A percentile compares a stretch with the other conserved stretches of the same genome.
Evolutionary conservation across 768 basidiomycete species (phyloP).

Genomic region (Trametes cingulata): DNA sequence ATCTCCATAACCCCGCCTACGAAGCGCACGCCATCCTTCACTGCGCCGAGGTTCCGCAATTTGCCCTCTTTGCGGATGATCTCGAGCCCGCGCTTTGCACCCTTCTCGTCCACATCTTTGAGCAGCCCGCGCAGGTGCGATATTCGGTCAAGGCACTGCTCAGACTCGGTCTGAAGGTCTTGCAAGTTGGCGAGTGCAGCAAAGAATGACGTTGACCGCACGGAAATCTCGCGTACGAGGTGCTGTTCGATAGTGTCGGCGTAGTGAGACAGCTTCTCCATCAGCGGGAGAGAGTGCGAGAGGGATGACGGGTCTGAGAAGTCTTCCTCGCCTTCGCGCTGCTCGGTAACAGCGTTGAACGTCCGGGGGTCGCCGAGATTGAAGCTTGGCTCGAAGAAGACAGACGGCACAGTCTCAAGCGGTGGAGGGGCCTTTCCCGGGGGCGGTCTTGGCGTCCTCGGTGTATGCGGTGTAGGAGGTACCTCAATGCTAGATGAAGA

Average conservation of each 20-base stretch:
- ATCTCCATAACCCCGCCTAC: slow-evolving; percentile 77
- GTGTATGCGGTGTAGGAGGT: slow-evolving; percentile 22
- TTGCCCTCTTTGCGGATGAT: slow-evolving; percentile 67
- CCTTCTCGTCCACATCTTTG: slow-evolving; percentile 70
- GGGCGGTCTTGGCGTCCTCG: slow-evolving; percentile 33
- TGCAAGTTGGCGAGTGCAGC: slow-evolving; percentile 93
- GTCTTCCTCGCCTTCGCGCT: slow-evolving; percentile 37
- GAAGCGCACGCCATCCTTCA: slow-evolving; percentile 62
- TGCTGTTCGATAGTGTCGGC: slow-evolving; percentile 95
- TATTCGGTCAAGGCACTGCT: slow-evolving; percentile 78
- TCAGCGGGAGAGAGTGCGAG: slow-evolving; percentile 68
- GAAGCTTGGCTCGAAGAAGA: slow-evolving; percentile 82
- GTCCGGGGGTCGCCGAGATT: slow-evolving; percentile 79
- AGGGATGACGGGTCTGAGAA: slow-evolving; percentile 58
- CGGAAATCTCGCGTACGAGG: slow-evolving; percentile 87
- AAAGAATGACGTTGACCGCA: slow-evolving; percentile 93
- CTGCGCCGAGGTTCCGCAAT: slow-evolving; percentile 57
- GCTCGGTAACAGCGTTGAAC: slow-evolving; percentile 74
- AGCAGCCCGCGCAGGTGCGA: slow-evolving; percentile 69
- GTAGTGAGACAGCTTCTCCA: slow-evolving; percentile 89
- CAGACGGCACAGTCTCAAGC: slow-evolving; percentile 70
- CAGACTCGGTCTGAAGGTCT: slow-evolving; percentile 87
- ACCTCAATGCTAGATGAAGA: slow-evolving; percentile 17
- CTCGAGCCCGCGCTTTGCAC: slow-evolving; percentile 78
- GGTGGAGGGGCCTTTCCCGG: slow-evolving; percentile 58